Evolutionary conservation across 2,329 filamentous ascomycete species (phyloP).

Genomic region (Graphium sp.): DNA sequence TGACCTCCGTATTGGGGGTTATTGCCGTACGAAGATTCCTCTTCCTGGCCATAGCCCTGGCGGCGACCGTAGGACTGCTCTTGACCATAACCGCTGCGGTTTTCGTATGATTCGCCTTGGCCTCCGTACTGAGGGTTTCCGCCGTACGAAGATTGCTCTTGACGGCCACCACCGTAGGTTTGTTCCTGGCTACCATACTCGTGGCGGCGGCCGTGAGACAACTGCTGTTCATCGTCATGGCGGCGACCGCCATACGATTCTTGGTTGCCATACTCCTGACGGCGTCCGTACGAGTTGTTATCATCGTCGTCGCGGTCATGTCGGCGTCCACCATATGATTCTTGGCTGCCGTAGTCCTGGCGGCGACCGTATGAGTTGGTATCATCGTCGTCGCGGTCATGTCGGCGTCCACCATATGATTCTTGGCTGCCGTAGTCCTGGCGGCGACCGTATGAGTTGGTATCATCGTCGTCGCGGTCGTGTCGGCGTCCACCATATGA

Average conservation of each 20-base stretch:
- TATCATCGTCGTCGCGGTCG: slow-evolving; percentile 21
- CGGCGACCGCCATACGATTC: slow-evolving; percentile 9
- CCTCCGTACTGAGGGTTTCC: not conserved
- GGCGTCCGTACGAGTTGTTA: slow-evolving; percentile 8
- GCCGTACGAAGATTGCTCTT: slow-evolving; percentile 1
- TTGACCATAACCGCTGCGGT: slow-evolving; percentile 7
- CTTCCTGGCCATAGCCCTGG: slow-evolving; percentile 5
- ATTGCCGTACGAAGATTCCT: slow-evolving; percentile 1
- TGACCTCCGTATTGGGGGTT: not conserved
- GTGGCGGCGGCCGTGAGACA: slow-evolving; percentile 8
- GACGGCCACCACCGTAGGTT: slow-evolving; percentile 9
- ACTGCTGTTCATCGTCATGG: slow-evolving; percentile 8
- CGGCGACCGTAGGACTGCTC: slow-evolving; percentile 7
- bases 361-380: slow-evolving; percentile 1
- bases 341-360: slow-evolving; percentile 4
- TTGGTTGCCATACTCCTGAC: slow-evolving; percentile 6
- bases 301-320: slow-evolving; percentile 6
- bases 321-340: slow-evolving; percentile 1
- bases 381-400: slow-evolving; percentile 32
- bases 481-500: slow-evolving; percentile 1
- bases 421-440: slow-evolving; percentile 43
- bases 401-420: too few relatives aligned
- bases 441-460: slow-evolving; percentile 14
- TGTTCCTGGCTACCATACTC: slow-evolving; percentile 11
- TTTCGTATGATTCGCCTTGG: slow-evolving; percentile 4